Conservation (phyloP, 2,329 filamentous ascomycete genomes). For the Fonsecaea multimorphosa region DNA sequence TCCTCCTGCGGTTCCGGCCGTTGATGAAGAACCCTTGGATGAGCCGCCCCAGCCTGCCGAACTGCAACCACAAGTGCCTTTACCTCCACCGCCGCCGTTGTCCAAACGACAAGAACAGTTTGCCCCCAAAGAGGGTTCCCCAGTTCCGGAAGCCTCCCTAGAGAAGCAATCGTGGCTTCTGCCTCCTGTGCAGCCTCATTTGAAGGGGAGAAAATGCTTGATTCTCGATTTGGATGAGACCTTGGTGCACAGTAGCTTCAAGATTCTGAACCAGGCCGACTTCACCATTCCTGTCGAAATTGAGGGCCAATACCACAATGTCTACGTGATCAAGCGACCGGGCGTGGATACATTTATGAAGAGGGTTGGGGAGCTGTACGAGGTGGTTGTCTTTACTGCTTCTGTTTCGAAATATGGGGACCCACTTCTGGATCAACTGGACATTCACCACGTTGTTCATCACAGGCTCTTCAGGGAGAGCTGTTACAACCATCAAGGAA, state of each 20-base stretch:
- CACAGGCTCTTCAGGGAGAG: slow-evolving; percentile 96
- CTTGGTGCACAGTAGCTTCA: slow-evolving; percentile 97
- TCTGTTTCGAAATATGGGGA: slow-evolving; percentile 99
- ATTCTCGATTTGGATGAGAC: slow-evolving; percentile 97
- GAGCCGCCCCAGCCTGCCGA: slow-evolving; percentile 50
- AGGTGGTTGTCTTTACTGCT: slow-evolving; percentile 97
- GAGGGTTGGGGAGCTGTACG: slow-evolving; percentile 93
- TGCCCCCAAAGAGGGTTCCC: slow-evolving; percentile 49
- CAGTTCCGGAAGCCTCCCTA: slow-evolving; percentile 49
- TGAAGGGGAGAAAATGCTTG: slow-evolving; percentile 88
- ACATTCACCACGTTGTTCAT: slow-evolving; percentile 96
- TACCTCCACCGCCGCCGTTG: slow-evolving; percentile 64
- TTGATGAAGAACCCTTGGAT: slow-evolving; percentile 56
- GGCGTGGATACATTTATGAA: slow-evolving; percentile 99
- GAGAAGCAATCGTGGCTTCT: slow-evolving; percentile 73
- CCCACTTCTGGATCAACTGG: slow-evolving; percentile 90
- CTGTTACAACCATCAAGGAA: slow-evolving; percentile 99
- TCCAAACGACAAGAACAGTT: slow-evolving; percentile 52
- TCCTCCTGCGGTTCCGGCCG: slow-evolving; percentile 56
- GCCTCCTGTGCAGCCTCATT: slow-evolving; percentile 78
- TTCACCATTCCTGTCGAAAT: slow-evolving; percentile 99
- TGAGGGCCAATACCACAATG: slow-evolving; percentile 98
- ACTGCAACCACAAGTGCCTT: slow-evolving; percentile 53
- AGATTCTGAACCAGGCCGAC: slow-evolving; percentile 97
- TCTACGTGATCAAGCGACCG: slow-evolving; percentile 99